phyloP scores from a whole-genome alignment of 2,329 filamentous ascomycete species.

The Trichoderma lentiforme region DNA sequence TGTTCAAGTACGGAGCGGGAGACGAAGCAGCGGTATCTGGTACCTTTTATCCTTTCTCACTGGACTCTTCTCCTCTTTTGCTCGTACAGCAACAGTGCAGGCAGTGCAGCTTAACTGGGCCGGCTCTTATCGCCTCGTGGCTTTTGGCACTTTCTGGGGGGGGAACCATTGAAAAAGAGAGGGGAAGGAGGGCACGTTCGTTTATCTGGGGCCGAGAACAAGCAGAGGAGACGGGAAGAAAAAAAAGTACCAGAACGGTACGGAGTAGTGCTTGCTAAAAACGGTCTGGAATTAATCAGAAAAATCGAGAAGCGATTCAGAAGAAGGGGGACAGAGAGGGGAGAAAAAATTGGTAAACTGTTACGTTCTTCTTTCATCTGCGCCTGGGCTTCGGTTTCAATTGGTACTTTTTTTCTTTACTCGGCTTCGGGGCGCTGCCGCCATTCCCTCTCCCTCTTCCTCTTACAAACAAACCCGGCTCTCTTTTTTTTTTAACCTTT shows the following conservation, averaged over 20 bases:
- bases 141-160: not conserved
- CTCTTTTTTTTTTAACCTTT: not conserved
- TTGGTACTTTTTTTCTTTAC: not conserved
- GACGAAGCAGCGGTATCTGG: not conserved
- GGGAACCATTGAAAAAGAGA: constrained; percentile 1
- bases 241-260: not conserved
- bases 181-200: not conserved
- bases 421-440: not conserved
- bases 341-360: constrained; percentile 1
- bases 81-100: too few species aligned
- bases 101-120: not conserved
- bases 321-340: not conserved
- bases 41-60: not conserved
- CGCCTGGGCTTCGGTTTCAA: constrained; percentile 8
- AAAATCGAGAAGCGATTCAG: not conserved
- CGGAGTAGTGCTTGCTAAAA: not conserved
- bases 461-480: not conserved
- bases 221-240: not conserved
- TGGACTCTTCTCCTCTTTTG: not conserved
- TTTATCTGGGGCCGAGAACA: not conserved
- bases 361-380: constrained; percentile 10
- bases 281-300: not conserved
- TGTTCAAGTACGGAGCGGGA: not conserved
- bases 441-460: not conserved
- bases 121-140: not conserved